Conservation (phyloP, 495 filamentous ascomycete species). For the Aspergillus affinis region DNA sequence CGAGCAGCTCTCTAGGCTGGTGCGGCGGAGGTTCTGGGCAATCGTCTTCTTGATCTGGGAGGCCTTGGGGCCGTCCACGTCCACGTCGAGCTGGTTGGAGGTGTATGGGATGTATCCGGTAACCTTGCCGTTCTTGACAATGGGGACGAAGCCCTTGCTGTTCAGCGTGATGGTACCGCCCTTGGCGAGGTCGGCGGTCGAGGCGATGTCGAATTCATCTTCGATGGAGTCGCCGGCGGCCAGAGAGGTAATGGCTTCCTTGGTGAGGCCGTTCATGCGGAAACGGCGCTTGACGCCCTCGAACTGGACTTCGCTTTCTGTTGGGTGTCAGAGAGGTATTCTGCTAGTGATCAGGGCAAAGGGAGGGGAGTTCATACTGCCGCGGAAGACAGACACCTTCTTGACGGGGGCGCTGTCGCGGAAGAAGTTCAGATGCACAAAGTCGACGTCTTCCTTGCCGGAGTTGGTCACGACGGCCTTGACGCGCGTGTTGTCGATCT, state of each 20-base stretch:
- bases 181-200: slow-evolving; percentile 52
- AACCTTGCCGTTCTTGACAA: slow-evolving; percentile 43
- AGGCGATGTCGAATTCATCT: slow-evolving; percentile 57
- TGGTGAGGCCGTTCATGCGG: slow-evolving; percentile 40
- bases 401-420: slow-evolving; percentile 58
- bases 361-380: slow-evolving; percentile 35
- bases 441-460: slow-evolving; percentile 51
- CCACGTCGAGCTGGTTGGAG: slow-evolving; percentile 46
- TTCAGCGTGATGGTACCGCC: slow-evolving; percentile 51
- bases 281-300: slow-evolving; percentile 56
- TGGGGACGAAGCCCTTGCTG: slow-evolving; percentile 51
- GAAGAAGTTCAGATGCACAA: slow-evolving; percentile 64
- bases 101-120: slow-evolving; percentile 43
- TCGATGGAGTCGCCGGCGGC: slow-evolving; percentile 54
- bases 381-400: slow-evolving; percentile 58
- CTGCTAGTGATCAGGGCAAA: not conserved
- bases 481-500: slow-evolving; percentile 54
- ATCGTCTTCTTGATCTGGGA: slow-evolving; percentile 45
- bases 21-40: slow-evolving; percentile 49
- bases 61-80: slow-evolving; percentile 52
- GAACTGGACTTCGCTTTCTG: slow-evolving; percentile 54
- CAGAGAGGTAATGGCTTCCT: slow-evolving; percentile 55
- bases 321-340: not conserved
- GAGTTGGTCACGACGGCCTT: slow-evolving; percentile 62
- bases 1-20: slow-evolving; percentile 49